These are phyloP conservation scores for Cyclotella cryptica DNA, from an alignment of 108 stramenopile genomes.

Conservation along the genomic window DNA sequence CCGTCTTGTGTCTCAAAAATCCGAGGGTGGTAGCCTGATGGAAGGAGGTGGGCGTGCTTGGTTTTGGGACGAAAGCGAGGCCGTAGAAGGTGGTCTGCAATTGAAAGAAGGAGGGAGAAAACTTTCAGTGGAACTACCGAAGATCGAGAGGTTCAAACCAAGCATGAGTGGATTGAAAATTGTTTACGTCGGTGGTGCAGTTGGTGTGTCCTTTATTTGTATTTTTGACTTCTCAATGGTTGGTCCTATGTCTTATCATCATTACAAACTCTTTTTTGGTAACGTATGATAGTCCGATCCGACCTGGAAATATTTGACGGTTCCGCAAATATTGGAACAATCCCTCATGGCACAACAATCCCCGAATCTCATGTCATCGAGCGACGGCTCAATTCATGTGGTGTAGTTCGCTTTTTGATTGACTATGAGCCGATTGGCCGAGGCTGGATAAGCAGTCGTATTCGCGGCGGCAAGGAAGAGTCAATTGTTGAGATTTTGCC, in stretches of 20 bases:
- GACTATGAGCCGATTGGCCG: constrained; percentile 59
- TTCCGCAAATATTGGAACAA: constrained; percentile 73
- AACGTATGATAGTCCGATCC: constrained; percentile 54
- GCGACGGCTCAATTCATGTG: constrained; percentile 87
- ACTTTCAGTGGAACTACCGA: constrained; percentile 59
- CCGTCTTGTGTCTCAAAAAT: constrained; percentile 85
- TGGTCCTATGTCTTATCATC: not conserved
- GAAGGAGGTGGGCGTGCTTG: constrained; percentile 88
- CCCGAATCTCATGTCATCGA: constrained; percentile 72
- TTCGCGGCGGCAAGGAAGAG: constrained; percentile 91
- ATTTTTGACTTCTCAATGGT: not conserved
- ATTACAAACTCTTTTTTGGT: not conserved
- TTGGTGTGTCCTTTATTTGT: constrained; percentile 38
- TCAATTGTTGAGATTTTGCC: constrained; percentile 70
- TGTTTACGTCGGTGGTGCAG: constrained; percentile 79
- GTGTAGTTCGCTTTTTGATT: constrained; percentile 87
- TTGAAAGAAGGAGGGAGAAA: constrained; percentile 61
- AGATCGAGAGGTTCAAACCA: constrained; percentile 65
- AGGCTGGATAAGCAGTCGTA: constrained; percentile 90
- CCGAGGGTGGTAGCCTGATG: constrained; percentile 84
- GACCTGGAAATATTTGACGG: constrained; percentile 87
- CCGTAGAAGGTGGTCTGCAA: constrained; percentile 82
- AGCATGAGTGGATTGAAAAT: constrained; percentile 74
- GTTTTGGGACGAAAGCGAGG: constrained; percentile 89
- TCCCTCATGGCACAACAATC: constrained; percentile 70